A percentile compares a stretch with the other conserved stretches of the same genome.
phyloP scores from a whole-genome alignment of 1,284 basidiomycete genomes.

The Polyporus tsugae region DNA sequence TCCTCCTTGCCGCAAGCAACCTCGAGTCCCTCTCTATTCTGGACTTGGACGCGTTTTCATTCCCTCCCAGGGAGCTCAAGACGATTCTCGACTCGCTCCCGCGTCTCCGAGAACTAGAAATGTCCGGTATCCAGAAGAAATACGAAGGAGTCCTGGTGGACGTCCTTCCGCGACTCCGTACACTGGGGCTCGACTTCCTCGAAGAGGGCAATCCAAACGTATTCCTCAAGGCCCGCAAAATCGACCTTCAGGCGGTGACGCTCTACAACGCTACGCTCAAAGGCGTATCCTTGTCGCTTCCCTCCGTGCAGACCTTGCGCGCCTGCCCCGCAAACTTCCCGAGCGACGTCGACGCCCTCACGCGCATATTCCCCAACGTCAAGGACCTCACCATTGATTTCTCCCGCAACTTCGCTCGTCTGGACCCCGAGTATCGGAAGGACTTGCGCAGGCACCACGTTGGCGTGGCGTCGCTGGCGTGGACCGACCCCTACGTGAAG shows the following conservation, averaged over 20 bases:
- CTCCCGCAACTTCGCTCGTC: too few species aligned
- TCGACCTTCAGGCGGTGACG: neutral
- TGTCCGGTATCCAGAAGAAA: neutral
- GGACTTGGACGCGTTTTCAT: neutral
- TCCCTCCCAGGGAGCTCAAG: neutral
- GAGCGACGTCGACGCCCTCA: neutral
- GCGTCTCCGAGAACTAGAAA: neutral
- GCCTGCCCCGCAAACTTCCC: neutral
- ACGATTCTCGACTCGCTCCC: neutral
- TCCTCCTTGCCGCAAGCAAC: neutral
- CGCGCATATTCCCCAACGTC: neutral
- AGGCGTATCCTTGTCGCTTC: neutral
- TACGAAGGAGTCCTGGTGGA: neutral
- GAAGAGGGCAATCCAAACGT: neutral
- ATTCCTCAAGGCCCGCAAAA: neutral
- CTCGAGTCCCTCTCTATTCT: neutral
- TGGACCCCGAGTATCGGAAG: neutral
- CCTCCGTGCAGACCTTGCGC: neutral
- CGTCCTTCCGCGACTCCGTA: neutral
- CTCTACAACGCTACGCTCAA: neutral
- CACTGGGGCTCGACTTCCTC: neutral
- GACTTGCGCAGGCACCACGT: neutral
- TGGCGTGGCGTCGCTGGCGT: neutral
- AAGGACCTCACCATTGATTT: neutral
- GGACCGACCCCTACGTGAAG: neutral